Conservation (phyloP, 257 asterid genomes). For the Voacanga thouarsii region DNA sequence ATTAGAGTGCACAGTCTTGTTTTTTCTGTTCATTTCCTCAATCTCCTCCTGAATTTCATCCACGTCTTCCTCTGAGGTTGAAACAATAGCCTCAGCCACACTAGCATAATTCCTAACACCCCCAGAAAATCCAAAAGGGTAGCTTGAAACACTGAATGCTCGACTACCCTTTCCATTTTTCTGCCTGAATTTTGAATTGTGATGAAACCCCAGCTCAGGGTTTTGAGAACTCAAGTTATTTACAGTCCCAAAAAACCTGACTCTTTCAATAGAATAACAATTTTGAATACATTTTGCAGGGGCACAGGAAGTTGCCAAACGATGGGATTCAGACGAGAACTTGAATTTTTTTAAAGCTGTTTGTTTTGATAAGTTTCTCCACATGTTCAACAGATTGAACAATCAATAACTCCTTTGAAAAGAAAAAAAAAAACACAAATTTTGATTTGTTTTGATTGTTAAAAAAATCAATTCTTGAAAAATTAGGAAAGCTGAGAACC, state of each 20-base stretch:
- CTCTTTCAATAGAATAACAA: slow-evolving; percentile 22
- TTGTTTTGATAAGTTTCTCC: slow-evolving; percentile 68
- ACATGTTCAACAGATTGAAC: slow-evolving; percentile 42
- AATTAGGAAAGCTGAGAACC: background rate
- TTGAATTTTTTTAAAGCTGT: slow-evolving; percentile 42
- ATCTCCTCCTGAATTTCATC: slow-evolving; percentile 59
- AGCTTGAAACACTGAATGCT: slow-evolving; percentile 15
- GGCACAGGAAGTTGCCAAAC: slow-evolving; percentile 20
- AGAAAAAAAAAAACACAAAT: background rate
- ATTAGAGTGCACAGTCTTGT: slow-evolving; percentile 20
- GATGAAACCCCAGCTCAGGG: slow-evolving; percentile 28
- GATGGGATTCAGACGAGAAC: slow-evolving; percentile 33
- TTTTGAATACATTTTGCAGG: slow-evolving; percentile 22
- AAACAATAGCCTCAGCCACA: slow-evolving; percentile 69
- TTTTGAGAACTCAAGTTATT: slow-evolving; percentile 10
- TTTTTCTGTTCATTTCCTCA: slow-evolving; percentile 46
- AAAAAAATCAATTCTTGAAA: background rate
- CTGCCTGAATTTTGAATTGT: slow-evolving; percentile 23
- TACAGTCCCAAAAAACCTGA: slow-evolving; percentile 9
- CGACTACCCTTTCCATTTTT: slow-evolving; percentile 16
- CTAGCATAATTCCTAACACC: slow-evolving; percentile 57
- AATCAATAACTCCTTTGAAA: slow-evolving; percentile 11
- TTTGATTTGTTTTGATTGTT: background rate
- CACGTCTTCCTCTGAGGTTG: slow-evolving; percentile 85
- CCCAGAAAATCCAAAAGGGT: slow-evolving; percentile 29